A percentile compares a stretch with the other conserved stretches of the same genome.
phyloP scores from a whole-genome alignment of 1,284 basidiomycete genomes.

The Peniophora sp. region DNA sequence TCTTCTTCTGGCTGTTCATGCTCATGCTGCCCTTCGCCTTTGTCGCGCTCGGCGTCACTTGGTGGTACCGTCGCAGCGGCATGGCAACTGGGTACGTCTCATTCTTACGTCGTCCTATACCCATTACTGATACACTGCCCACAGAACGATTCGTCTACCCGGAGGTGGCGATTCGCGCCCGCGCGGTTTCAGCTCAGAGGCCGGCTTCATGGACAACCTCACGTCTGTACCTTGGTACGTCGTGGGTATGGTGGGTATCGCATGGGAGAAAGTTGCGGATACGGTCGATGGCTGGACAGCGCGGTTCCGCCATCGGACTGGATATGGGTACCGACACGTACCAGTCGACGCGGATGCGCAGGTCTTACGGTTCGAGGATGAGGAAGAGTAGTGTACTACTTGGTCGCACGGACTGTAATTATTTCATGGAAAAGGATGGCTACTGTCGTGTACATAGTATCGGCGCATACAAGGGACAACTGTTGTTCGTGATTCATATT shows the following conservation, averaged over 20 bases:
- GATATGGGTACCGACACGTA: slow-evolving; percentile 73
- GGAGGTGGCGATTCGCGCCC: slow-evolving; percentile 39
- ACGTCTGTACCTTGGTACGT: slow-evolving; percentile 86
- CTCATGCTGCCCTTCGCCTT: slow-evolving; percentile 68
- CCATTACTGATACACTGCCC: slow-evolving; percentile 7
- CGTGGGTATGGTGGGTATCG: slow-evolving; percentile 68
- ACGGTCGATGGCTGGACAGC: slow-evolving; percentile 32
- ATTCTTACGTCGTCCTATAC: slow-evolving; percentile 6
- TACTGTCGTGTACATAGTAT: no score
- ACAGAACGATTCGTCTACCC: slow-evolving; percentile 73
- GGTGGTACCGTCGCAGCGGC: slow-evolving; percentile 69
- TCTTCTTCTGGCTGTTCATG: slow-evolving; percentile 78
- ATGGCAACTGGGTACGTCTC: slow-evolving; percentile 66
- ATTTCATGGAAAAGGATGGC: no score
- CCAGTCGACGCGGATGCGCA: slow-evolving; percentile 88
- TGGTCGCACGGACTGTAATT: no score
- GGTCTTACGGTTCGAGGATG: slow-evolving; percentile 74
- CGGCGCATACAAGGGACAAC: no score
- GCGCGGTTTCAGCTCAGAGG: slow-evolving; percentile 35
- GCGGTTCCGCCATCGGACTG: slow-evolving; percentile 39
- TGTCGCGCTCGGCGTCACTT: slow-evolving; percentile 69
- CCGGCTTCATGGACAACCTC: slow-evolving; percentile 57
- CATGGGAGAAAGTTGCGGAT: slow-evolving; percentile 56
- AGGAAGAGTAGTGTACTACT: slow-evolving; percentile 32
- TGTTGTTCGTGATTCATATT: no score